phyloP scores from a whole-genome alignment of 192 early-diverging fungal genomes.

The Powellomyces hirtus region DNA sequence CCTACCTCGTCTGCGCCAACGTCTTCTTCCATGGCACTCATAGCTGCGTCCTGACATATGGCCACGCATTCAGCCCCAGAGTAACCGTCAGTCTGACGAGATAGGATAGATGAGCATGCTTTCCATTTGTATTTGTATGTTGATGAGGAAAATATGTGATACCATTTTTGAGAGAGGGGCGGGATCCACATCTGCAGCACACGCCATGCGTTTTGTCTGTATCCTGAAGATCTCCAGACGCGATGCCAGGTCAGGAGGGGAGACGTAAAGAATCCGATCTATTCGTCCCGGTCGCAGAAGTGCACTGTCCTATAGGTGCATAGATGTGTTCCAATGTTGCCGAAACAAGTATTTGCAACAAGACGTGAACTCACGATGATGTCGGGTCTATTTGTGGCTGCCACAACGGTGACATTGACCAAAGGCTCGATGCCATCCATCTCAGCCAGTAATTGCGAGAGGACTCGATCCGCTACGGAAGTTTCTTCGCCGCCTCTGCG shows the following conservation, averaged over 20 bases:
- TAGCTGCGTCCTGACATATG: conserved; percentile 91
- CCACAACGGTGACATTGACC: conserved; percentile 94
- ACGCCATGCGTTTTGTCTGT: conserved; percentile 70
- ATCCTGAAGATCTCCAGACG: conserved; percentile 80
- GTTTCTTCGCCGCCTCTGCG: conserved; percentile 68
- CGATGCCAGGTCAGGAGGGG: conserved; percentile 77
- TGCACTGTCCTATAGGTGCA: conserved; percentile 68
- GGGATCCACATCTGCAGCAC: conserved; percentile 64
- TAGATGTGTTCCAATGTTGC: background rate
- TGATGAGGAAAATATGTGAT: background rate
- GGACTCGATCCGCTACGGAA: conserved; percentile 90
- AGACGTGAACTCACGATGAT: conserved; percentile 74
- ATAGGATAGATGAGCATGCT: too few relatives aligned
- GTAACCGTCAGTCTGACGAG: conserved; percentile 72
- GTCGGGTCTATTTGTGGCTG: conserved; percentile 97
- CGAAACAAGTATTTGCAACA: background rate
- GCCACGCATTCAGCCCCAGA: conserved; percentile 94
- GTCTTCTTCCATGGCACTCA: conserved; percentile 88
- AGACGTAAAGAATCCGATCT: conserved; percentile 91
- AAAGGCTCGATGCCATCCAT: conserved; percentile 95
- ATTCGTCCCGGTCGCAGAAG: conserved; percentile 92
- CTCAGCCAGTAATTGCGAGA: conserved; percentile 92
- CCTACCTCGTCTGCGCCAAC: conserved; percentile 26
- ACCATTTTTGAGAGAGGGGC: conserved; percentile 63
- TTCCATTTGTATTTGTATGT: background rate